Evolutionary conservation across 2,329 filamentous ascomycete species (phyloP).

Genomic region (Penicillium sp.): DNA sequence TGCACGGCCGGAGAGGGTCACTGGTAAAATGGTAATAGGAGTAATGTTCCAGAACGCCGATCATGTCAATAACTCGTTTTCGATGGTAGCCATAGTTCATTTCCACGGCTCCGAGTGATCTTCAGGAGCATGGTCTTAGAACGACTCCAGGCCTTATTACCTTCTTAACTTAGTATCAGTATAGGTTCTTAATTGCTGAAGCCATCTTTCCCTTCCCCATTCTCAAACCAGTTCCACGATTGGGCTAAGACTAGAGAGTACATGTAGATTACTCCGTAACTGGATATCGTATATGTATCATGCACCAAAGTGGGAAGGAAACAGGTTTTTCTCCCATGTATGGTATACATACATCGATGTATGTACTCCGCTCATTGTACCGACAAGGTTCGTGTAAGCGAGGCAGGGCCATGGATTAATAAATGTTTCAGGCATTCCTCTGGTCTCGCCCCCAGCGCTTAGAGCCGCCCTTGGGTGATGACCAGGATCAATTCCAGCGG

Average conservation of each 20-base stretch:
- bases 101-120: slow-evolving; percentile 5
- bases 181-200: neutral
- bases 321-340: neutral
- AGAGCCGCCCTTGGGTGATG: slow-evolving; percentile 13
- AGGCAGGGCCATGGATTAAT: slow-evolving; percentile 6
- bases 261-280: neutral
- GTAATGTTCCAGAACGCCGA: slow-evolving; percentile 24
- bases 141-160: neutral
- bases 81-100: neutral
- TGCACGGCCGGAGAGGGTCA: slow-evolving; percentile 14
- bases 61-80: slow-evolving; percentile 12
- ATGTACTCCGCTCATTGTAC: neutral
- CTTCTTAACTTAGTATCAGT: neutral
- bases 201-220: neutral
- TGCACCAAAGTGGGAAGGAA: neutral
- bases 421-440: neutral
- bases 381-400: slow-evolving; percentile 21
- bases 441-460: slow-evolving; percentile 17
- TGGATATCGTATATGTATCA: neutral
- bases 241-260: neutral
- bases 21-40: neutral
- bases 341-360: neutral
- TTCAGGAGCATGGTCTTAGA: slow-evolving; percentile 11
- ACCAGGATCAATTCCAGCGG: neutral
- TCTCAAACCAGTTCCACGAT: neutral